Percentiles rank a stretch among this genome's conserved stretches.
Evolutionary conservation across 1,139 yeast genomes (phyloP).

Genomic region (Starmera stellimalicola): DNA sequence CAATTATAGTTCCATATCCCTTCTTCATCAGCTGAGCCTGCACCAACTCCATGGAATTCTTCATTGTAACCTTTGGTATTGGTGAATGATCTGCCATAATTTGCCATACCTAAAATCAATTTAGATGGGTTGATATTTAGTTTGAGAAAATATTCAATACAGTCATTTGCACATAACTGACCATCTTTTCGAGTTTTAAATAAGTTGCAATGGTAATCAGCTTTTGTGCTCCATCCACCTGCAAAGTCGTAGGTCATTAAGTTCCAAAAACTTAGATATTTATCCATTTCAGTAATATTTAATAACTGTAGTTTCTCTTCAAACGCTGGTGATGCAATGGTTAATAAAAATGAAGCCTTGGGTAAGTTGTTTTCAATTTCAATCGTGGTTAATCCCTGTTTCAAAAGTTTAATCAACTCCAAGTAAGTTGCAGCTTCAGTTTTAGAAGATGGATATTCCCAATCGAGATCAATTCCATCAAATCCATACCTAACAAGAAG

Average conservation of each 20-base stretch:
- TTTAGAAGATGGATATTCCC: slow-evolving; percentile 71
- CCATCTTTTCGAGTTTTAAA: slow-evolving; percentile 23
- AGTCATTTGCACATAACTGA: slow-evolving; percentile 39
- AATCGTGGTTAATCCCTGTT: slow-evolving; percentile 30
- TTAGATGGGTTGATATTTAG: slow-evolving; percentile 40
- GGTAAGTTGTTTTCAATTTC: slow-evolving; percentile 21
- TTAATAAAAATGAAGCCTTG: slow-evolving; percentile 34
- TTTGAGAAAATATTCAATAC: slow-evolving; percentile 34
- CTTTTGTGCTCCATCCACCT: slow-evolving; percentile 63
- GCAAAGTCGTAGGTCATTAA: slow-evolving; percentile 85
- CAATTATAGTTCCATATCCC: slow-evolving; percentile 50
- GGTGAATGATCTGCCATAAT: slow-evolving; percentile 70
- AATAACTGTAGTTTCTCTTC: slow-evolving; percentile 33
- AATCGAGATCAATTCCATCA: slow-evolving; percentile 90
- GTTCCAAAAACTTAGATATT: slow-evolving; percentile 61
- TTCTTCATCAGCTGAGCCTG: slow-evolving; percentile 33
- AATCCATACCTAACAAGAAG: slow-evolving; percentile 49
- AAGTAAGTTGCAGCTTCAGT: slow-evolving; percentile 39
- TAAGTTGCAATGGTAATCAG: slow-evolving; percentile 67
- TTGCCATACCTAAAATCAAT: slow-evolving; percentile 80
- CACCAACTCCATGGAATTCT: slow-evolving; percentile 39
- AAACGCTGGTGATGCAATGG: slow-evolving; percentile 75
- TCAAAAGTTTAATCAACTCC: slow-evolving; percentile 33
- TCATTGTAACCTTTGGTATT: slow-evolving; percentile 32
- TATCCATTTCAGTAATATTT: slow-evolving; percentile 43